A percentile compares a stretch with the other conserved stretches of the same genome.
phyloP scores from a whole-genome alignment of 306 rosid species.

The Vigna mungo region DNA sequence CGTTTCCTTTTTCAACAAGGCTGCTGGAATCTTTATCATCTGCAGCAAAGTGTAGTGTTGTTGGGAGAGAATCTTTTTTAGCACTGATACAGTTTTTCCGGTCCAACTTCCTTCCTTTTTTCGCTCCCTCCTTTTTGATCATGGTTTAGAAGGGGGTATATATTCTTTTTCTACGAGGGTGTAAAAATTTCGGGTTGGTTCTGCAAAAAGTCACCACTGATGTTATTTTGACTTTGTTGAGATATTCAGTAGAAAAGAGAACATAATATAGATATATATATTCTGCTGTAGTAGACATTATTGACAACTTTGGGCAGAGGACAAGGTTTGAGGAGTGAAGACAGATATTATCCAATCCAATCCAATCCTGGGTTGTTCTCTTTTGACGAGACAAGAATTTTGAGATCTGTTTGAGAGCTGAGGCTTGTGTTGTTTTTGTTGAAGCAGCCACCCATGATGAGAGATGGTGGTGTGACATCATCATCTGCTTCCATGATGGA shows the following conservation, averaged over 20 bases:
- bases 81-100: neutral
- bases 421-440: conserved; percentile 24
- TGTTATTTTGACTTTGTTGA: conserved; percentile 29
- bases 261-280: neutral
- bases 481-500: conserved; percentile 66
- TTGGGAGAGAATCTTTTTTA: conserved; percentile 28
- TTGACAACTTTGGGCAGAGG: conserved; percentile 43
- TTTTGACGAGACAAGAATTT: conserved; percentile 24
- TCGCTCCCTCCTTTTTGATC: conserved; percentile 19
- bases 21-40: conserved; percentile 37
- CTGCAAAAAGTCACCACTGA: conserved; percentile 33
- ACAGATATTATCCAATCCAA: conserved; percentile 25
- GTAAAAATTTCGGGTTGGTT: conserved; percentile 8
- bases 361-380: conserved; percentile 6
- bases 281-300: conserved; percentile 34
- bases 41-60: conserved; percentile 33
- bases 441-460: conserved; percentile 53
- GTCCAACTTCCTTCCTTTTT: conserved; percentile 36
- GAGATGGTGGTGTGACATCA: conserved; percentile 68
- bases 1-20: neutral
- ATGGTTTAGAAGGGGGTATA: conserved; percentile 30
- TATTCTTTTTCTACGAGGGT: conserved; percentile 18
- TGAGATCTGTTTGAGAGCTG: conserved; percentile 48
- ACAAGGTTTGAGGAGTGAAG: conserved; percentile 41
- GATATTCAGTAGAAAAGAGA: conserved; percentile 21